Evolutionary conservation across 2,329 filamentous ascomycete species (phyloP), one percentile per base, ranked within the genome.

Genomic region (Cytospora leucostoma): DNA sequence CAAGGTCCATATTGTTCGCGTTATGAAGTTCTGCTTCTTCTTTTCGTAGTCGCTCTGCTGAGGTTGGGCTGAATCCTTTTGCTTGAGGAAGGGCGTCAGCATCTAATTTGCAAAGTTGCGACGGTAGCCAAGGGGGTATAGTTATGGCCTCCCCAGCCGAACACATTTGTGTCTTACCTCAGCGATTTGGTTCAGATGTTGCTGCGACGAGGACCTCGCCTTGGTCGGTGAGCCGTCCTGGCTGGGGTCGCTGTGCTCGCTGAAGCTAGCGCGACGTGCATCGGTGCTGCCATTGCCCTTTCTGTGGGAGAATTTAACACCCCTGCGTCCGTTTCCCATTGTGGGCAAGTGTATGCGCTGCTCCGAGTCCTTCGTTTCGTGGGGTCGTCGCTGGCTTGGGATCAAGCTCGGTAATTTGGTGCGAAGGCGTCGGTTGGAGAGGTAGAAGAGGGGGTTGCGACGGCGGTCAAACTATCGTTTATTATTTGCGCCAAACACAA

Each of bases 21-120:
- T 96, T 73, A 97, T 91, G 81, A 99, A 98, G 76, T 95, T 97
- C 76, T 93, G 90, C 81, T 96, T 97, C 79, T 99, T 99, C 86
- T 98, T 98, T 75, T 98, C 93, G 76, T 96, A 97, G 67, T 97
- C 95, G 71, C 76, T 75, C 59, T 75, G 74, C 65, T 78, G 74
- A 66, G 80, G 76, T 53, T 79, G 76, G 63, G 74, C 70, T 40
- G 75, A 72, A 12, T 76, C 72, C 69, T 81, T 82, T 80, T 84
- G 62, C 27, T 4, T 50, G 35, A 4, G 33, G n/a, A 27, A 37
- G 33, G 27, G 55, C 7, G 70, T 73, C 58, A 74, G 68, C 65
- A 32, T 12, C 17, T 49, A 40, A n/a, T 10, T 38, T 27, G 27
- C n/a, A 6, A 33, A 35, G 52, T 47, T n/a, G n/a, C n/a, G 44